phyloP scores from a whole-genome alignment of 768 basidiomycete genomes.

The Suillus subluteus region DNA sequence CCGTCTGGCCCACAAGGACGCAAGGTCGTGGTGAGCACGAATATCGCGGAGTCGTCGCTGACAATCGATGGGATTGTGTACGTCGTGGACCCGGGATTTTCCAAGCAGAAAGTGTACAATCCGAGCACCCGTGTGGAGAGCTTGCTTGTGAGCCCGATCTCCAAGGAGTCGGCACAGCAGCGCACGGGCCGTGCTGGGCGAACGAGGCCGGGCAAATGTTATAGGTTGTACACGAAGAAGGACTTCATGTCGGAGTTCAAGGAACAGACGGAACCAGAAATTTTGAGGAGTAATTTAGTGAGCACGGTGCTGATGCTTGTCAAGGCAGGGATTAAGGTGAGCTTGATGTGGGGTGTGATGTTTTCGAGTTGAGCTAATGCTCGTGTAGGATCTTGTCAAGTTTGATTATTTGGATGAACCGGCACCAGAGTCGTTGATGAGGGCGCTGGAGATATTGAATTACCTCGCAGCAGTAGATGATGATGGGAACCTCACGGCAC shows the following conservation, averaged over 20 bases:
- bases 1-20: conserved; percentile 81
- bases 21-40: conserved; percentile 94
- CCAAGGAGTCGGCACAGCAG: conserved; percentile 96
- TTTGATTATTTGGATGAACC: conserved; percentile 94
- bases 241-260: conserved; percentile 96
- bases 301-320: conserved; percentile 93
- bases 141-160: conserved; percentile 91
- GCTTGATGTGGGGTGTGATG: conserved; percentile 11
- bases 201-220: conserved; percentile 96
- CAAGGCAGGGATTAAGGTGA: conserved; percentile 88
- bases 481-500: conserved; percentile 84
- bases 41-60: conserved; percentile 96
- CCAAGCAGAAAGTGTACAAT: conserved; percentile 98
- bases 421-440: conserved; percentile 96
- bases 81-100: conserved; percentile 97
- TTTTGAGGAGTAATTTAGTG: conserved; percentile 89
- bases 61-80: conserved; percentile 99
- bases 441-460: conserved; percentile 92
- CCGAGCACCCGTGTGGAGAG: conserved; percentile 96
- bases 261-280: conserved; percentile 98
- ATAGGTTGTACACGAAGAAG: conserved; percentile 94
- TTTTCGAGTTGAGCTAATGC: background rate
- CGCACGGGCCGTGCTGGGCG: conserved; percentile 95
- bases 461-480: conserved; percentile 92
- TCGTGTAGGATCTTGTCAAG: conserved; percentile 67